Evolutionary conservation across 1,139 yeast species (phyloP), one percentile per base, ranked within the genome.

Genomic region (Candida sanyaensis): DNA sequence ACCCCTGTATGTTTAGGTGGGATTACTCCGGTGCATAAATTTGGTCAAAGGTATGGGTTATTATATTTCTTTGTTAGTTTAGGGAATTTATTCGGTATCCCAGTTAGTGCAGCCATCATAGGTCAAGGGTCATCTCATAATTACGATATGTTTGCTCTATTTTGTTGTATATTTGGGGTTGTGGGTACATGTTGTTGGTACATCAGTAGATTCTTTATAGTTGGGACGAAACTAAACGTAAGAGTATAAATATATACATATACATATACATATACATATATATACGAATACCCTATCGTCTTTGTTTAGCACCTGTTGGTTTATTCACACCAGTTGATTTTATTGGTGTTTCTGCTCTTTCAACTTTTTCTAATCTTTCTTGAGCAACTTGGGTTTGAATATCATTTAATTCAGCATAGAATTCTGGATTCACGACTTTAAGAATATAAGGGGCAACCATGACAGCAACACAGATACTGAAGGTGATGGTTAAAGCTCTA

Each of bases 101-200:
- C 6, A 50, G 52, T 78, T 17, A 77, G 80, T 37, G 82, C 81
- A 47, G 73, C 76, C 1, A 72, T 80, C 45, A 73, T 81, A 37
- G 75, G 77, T 2, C 57, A 73, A 3, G 71, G 67, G 3, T 45
- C 56, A 8, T 52, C 48, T 30, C 50, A 52, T 36, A 54, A 61
- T 17, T 67, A 65, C 44, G 60, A 63, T 30, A 55, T 55, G 54
- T 66, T 66, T 54, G 67, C 63, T 4, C 50, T 62, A 6, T 56
- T 64, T 11, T 60, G 65, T 45, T 62, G 66, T 9, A 42, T 54
- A 13, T 56, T 65, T 43, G 51, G 62, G 3, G 45, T 59, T 5
- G 51, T 53, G 1, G 68, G 70, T 2, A 50, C 58, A 2, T 9
- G 56, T 0, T 58, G 61, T 36, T 65, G 64, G 61, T 45, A 47